Conservation (phyloP, 1,139 yeast species). For the Protomyces lactucae-debilis region DNA sequence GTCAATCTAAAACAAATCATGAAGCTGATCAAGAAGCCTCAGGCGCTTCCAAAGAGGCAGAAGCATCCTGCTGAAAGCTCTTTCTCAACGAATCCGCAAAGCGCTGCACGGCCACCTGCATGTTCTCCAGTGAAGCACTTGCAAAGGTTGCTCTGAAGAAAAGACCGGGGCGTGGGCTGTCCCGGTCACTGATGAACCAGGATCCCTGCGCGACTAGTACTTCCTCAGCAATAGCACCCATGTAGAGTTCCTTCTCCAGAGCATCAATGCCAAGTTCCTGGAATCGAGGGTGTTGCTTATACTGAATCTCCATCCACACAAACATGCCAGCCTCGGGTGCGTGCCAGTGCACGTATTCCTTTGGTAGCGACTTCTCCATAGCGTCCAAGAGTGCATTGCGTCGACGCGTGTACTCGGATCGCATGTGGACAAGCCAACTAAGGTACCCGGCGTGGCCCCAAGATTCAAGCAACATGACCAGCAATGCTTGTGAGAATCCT, state of each 20-base stretch:
- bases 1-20: too few relatives aligned
- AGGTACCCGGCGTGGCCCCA: conserved; percentile 75
- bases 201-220: conserved; percentile 82
- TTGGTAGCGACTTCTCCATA: conserved; percentile 56
- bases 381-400: conserved; percentile 75
- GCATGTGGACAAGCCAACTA: conserved; percentile 83
- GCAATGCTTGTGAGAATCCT: conserved; percentile 71
- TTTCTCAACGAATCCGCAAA: conserved; percentile 54
- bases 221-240: conserved; percentile 59
- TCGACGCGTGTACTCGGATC: conserved; percentile 73
- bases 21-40: neutral
- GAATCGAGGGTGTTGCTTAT: conserved; percentile 72
- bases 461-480: conserved; percentile 57
- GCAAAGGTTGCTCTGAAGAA: conserved; percentile 92
- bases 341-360: conserved; percentile 50
- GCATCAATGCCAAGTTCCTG: conserved; percentile 50
- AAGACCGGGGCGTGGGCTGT: conserved; percentile 42
- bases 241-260: conserved; percentile 63
- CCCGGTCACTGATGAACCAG: conserved; percentile 54
- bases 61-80: conserved; percentile 36
- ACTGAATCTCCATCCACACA: conserved; percentile 71
- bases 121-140: conserved; percentile 63
- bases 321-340: conserved; percentile 95
- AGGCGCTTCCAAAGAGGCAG: neutral
- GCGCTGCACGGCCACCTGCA: conserved; percentile 57